Percentiles rank a stretch among this genome's conserved stretches.
Conservation (phyloP, 2,329 filamentous ascomycete genomes). For the Neurospora sp. region DNA sequence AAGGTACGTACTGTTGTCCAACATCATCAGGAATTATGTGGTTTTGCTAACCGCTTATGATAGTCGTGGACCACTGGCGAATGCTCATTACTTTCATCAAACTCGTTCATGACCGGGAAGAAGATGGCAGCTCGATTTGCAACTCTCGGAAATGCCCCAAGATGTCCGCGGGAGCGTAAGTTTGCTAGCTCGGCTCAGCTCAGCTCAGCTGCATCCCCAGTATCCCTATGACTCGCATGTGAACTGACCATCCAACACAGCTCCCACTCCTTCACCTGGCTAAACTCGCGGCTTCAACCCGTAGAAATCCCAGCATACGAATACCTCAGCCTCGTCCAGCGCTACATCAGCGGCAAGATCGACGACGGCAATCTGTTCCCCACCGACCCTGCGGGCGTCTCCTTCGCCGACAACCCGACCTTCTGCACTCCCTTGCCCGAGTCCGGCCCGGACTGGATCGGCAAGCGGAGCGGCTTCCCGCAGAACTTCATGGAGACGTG, state of each 20-base stretch:
- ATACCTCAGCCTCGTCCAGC: constrained; percentile 77
- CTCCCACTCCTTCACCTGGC: constrained; percentile 77
- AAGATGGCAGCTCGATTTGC: constrained; percentile 61
- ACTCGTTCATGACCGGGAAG: constrained; percentile 68
- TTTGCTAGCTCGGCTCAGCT: not conserved
- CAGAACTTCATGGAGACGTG: constrained; percentile 68
- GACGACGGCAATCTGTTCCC: constrained; percentile 71
- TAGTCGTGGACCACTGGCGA: constrained; percentile 77
- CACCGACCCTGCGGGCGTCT: constrained; percentile 55
- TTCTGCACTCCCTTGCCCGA: constrained; percentile 38
- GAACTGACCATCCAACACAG: constrained; percentile 20
- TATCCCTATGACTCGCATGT: constrained; percentile 3
- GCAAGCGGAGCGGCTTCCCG: constrained; percentile 73
- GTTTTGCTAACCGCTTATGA: constrained; percentile 14
- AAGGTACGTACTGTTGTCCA: constrained; percentile 46
- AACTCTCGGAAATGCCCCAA: constrained; percentile 68
- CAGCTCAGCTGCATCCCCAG: not conserved
- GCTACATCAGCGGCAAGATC: constrained; percentile 79
- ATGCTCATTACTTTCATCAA: constrained; percentile 72
- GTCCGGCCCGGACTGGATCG: constrained; percentile 55
- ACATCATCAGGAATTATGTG: not conserved
- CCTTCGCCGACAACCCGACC: constrained; percentile 42
- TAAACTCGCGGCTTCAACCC: constrained; percentile 65
- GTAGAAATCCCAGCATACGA: constrained; percentile 72
- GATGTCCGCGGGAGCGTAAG: constrained; percentile 78